Conservation (phyloP, 176 grass and related monocot genomes). For the Poa pratensis region DNA sequence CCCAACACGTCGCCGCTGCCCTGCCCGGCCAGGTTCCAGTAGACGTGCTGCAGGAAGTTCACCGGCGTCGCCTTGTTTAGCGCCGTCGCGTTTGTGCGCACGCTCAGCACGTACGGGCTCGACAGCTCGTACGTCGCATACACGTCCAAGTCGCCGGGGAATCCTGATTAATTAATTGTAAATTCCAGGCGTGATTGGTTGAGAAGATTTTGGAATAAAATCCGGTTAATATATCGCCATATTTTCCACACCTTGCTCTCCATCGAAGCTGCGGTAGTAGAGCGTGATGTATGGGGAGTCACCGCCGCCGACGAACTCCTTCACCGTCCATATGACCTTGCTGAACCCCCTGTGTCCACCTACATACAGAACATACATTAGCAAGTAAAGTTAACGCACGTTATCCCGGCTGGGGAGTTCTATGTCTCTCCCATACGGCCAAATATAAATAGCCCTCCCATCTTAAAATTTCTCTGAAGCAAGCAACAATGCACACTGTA, state of each 20-base stretch:
- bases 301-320: slow-evolving; percentile 54
- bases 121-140: slow-evolving; percentile 79
- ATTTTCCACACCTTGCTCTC: slow-evolving; percentile 55
- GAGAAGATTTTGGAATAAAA: not conserved
- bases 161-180: slow-evolving; percentile 35
- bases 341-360: slow-evolving; percentile 77
- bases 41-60: slow-evolving; percentile 68
- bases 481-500: slow-evolving; percentile 14
- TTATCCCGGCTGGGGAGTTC: not conserved
- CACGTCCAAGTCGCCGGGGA: slow-evolving; percentile 71
- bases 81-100: slow-evolving; percentile 60
- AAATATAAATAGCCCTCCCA: too few species aligned
- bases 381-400: not conserved
- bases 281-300: slow-evolving; percentile 71
- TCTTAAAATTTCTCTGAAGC: too few species aligned
- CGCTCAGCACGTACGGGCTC: slow-evolving; percentile 42
- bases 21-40: slow-evolving; percentile 77
- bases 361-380: not conserved
- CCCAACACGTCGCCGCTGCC: slow-evolving; percentile 64
- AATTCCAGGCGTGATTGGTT: not conserved
- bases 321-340: slow-evolving; percentile 71
- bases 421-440: too few species aligned
- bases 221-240: not conserved
- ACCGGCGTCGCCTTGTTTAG: slow-evolving; percentile 71
- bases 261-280: slow-evolving; percentile 79